Conservation (phyloP, 441 rosid species). For the Adansonia rubrostipa region DNA sequence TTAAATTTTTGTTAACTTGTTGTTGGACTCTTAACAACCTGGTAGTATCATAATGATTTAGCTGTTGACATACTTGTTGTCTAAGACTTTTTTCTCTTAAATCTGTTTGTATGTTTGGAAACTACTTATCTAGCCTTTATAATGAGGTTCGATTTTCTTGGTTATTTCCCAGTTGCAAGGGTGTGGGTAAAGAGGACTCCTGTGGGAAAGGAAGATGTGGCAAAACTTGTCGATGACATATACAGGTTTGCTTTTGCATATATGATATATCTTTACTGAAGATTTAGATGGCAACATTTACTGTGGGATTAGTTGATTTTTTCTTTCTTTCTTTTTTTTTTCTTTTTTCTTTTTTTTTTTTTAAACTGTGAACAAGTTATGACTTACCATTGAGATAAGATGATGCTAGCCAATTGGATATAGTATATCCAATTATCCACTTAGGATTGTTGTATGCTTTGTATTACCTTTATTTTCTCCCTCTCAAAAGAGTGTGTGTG, state of each 20-base stretch:
- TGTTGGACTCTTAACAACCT: too few species aligned
- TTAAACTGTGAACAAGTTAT: background rate
- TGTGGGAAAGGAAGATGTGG: slow-evolving; percentile 80
- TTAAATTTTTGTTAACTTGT: too few species aligned
- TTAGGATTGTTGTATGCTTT: background rate
- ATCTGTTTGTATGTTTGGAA: background rate
- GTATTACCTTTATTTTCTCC: background rate
- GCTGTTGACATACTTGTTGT: background rate
- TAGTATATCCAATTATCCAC: background rate
- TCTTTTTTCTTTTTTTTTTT: background rate
- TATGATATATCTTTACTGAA: background rate
- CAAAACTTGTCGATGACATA: slow-evolving; percentile 88
- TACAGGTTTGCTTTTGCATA: slow-evolving; percentile 60
- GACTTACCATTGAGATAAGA: background rate
- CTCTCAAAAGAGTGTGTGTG: background rate
- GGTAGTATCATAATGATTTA: background rate
- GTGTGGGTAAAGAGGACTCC: slow-evolving; percentile 71
- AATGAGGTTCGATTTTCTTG: slow-evolving; percentile 5
- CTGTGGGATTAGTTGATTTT: background rate
- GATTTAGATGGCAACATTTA: background rate
- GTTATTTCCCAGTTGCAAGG: slow-evolving; percentile 53
- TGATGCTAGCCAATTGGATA: background rate
- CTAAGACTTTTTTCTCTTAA: background rate
- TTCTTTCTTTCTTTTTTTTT: too few species aligned
- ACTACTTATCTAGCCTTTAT: slow-evolving; percentile 20